Conservation (phyloP, 2,329 filamentous ascomycete genomes). For the Cyphellophora europaea region DNA sequence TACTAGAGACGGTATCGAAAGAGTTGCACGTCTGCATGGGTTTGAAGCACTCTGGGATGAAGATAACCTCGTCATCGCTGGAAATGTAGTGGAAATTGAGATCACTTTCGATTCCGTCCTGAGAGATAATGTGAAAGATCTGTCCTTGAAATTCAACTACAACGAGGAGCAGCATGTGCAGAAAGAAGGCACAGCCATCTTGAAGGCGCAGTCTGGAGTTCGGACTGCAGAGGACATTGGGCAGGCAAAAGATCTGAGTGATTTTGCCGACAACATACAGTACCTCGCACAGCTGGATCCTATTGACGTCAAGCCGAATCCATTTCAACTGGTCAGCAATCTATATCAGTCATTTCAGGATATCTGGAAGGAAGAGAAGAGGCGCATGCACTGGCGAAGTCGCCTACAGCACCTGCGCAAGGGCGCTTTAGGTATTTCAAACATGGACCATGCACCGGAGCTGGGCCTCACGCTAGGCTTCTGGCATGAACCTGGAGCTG, state of each 20-base stretch:
- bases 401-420: constrained; percentile 31
- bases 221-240: constrained; percentile 23
- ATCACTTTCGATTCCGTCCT: constrained; percentile 32
- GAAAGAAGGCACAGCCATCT: constrained; percentile 32
- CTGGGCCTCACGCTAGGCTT: constrained; percentile 34
- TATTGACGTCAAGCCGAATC: constrained; percentile 35
- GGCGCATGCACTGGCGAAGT: constrained; percentile 21
- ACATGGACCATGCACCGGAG: constrained; percentile 28
- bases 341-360: constrained; percentile 32
- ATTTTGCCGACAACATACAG: constrained; percentile 33
- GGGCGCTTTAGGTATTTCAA: constrained; percentile 31
- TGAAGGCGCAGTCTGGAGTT: constrained; percentile 27
- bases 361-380: constrained; percentile 33
- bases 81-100: constrained; percentile 36
- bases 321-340: constrained; percentile 36
- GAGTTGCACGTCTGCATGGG: constrained; percentile 31
- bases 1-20: constrained; percentile 33
- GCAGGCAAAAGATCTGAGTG: constrained; percentile 25
- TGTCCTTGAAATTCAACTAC: constrained; percentile 32
- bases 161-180: constrained; percentile 28
- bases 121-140: constrained; percentile 30
- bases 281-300: constrained; percentile 35
- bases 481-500: too few relatives aligned
- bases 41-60: constrained; percentile 39
- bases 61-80: constrained; percentile 35